Percentiles rank a stretch among this genome's conserved stretches.
Conservation (phyloP, 495 filamentous ascomycete genomes). For the Polyplosphaeria fusca region DNA sequence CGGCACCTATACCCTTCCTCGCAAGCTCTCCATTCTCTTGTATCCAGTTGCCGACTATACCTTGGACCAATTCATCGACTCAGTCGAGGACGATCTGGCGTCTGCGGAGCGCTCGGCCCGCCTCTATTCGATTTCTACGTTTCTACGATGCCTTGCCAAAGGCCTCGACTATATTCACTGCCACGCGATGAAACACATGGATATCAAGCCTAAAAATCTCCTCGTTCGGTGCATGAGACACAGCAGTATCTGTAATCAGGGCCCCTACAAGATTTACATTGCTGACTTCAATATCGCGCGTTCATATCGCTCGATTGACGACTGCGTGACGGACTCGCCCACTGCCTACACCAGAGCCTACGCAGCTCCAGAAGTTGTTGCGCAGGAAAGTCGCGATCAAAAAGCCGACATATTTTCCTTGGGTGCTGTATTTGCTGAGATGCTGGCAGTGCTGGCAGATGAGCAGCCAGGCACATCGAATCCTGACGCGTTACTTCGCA, state of each 20-base stretch:
- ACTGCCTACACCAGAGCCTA: slow-evolving; percentile 24
- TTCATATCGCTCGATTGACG: slow-evolving; percentile 16
- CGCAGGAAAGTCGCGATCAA: slow-evolving; percentile 3
- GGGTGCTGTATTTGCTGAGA: slow-evolving; percentile 21
- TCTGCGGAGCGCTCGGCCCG: background rate
- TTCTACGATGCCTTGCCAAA: slow-evolving; percentile 13
- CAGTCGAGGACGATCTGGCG: background rate
- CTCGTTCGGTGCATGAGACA: slow-evolving; percentile 6
- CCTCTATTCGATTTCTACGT: background rate
- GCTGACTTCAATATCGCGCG: slow-evolving; percentile 33
- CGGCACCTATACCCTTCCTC: slow-evolving; percentile 20
- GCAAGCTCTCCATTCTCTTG: slow-evolving; percentile 23
- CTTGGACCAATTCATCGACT: slow-evolving; percentile 24
- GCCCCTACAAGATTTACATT: slow-evolving; percentile 25
- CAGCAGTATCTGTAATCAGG: background rate
- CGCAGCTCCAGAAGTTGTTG: slow-evolving; percentile 24
- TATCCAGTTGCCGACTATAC: slow-evolving; percentile 28
- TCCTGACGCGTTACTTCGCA: background rate
- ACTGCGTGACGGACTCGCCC: slow-evolving; percentile 14
- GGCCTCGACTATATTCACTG: slow-evolving; percentile 2
- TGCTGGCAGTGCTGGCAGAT: slow-evolving; percentile 4
- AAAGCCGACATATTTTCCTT: slow-evolving; percentile 28
- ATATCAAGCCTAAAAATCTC: slow-evolving; percentile 24
- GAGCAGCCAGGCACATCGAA: background rate
- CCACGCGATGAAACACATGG: slow-evolving; percentile 7